Conservation (phyloP, 2,329 filamentous ascomycete genomes). For the Aureobasidium subglaciale region DNA sequence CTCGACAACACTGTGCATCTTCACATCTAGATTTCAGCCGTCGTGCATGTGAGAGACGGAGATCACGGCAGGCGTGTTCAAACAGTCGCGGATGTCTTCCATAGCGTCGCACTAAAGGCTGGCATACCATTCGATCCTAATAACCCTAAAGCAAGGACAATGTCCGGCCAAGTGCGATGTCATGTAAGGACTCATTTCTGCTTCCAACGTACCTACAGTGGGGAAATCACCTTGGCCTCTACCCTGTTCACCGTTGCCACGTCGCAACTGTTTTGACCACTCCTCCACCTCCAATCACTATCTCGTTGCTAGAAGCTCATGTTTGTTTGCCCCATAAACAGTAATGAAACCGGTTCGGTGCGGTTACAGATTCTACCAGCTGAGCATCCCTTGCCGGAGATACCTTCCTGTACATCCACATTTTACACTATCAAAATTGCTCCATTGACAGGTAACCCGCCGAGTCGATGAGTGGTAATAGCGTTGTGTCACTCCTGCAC, state of each 20-base stretch:
- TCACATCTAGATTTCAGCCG: not conserved
- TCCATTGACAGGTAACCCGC: not conserved
- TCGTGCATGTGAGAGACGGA: not conserved
- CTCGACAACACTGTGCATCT: not conserved
- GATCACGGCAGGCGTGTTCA: not conserved
- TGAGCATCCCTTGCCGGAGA: conserved; percentile 6
- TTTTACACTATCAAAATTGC: conserved; percentile 5
- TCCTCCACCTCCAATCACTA: not conserved
- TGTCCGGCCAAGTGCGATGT: not conserved
- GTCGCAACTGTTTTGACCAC: conserved; percentile 5
- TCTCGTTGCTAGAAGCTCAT: not conserved
- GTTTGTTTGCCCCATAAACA: conserved; percentile 7
- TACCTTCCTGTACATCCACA: not conserved
- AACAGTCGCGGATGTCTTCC: conserved; percentile 2
- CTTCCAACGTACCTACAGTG: not conserved
- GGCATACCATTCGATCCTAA: not conserved
- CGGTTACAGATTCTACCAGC: not conserved
- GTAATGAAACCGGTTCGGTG: conserved; percentile 10
- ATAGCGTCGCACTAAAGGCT: not conserved
- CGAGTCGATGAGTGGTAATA: not conserved
- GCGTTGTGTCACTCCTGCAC: conserved; percentile 8
- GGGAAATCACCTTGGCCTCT: not conserved
- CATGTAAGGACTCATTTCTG: conserved; percentile 1
- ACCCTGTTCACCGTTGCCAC: conserved; percentile 4
- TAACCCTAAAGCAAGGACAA: not conserved